Evolutionary conservation across 805 yeast genomes (phyloP).

Genomic region (Brettanomyces anomalus): DNA sequence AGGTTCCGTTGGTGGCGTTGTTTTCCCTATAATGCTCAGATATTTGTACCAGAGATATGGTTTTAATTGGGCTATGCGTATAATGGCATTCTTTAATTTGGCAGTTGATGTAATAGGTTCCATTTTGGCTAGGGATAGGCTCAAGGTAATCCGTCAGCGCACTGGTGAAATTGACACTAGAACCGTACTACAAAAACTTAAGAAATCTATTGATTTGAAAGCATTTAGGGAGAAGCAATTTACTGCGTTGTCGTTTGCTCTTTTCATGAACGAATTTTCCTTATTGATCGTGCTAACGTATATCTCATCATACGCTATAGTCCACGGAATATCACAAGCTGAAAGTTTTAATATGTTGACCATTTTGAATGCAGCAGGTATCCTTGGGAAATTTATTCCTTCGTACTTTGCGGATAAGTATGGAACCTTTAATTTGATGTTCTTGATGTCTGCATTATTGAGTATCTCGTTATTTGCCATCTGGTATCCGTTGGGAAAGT

Average conservation of each 20-base stretch:
- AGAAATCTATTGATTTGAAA: slow-evolving; percentile 29
- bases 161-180: slow-evolving; percentile 15
- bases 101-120: slow-evolving; percentile 29
- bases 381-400: slow-evolving; percentile 27
- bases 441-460: slow-evolving; percentile 37
- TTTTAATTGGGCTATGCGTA: slow-evolving; percentile 49
- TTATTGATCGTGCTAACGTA: slow-evolving; percentile 39
- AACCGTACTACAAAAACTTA: slow-evolving; percentile 10
- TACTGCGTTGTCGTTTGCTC: slow-evolving; percentile 29
- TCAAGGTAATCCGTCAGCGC: slow-evolving; percentile 17
- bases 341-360: slow-evolving; percentile 40
- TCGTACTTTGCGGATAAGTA: slow-evolving; percentile 26
- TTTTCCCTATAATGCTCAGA: slow-evolving; percentile 43
- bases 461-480: slow-evolving; percentile 37
- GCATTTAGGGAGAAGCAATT: slow-evolving; percentile 34
- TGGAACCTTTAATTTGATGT: slow-evolving; percentile 47
- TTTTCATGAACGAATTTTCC: slow-evolving; percentile 38
- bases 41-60: slow-evolving; percentile 39
- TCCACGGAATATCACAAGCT: slow-evolving; percentile 34
- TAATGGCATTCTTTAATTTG: slow-evolving; percentile 37
- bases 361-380: slow-evolving; percentile 36
- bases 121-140: slow-evolving; percentile 33
- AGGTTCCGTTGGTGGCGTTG: slow-evolving; percentile 45
- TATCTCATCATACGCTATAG: slow-evolving; percentile 44
- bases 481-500: slow-evolving; percentile 59